Evolutionary conservation across 352 stramenopile species (phyloP), one percentile per base, ranked within the genome.

Genomic region (Phytophthora podocarpi): DNA sequence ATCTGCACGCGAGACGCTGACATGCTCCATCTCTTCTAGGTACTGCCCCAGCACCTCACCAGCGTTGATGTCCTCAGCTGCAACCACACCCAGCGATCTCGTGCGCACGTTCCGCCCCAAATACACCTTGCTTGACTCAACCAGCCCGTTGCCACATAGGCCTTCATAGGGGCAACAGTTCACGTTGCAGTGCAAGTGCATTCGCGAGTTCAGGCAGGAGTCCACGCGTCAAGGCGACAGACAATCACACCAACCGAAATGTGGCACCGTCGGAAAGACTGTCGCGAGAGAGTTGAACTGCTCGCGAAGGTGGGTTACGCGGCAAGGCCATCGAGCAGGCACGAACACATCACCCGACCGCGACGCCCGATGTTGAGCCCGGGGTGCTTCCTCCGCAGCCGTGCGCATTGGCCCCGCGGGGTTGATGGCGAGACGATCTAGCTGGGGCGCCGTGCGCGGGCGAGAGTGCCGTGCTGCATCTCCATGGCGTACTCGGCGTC

Each of bases 141-240:
- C 11, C 3, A 52, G 6, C 1, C 41, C 52, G 40, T 60, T 52
- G 3, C 40, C 41, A 2, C 40, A 52, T 21, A 26, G 20, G 21
- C 52, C 41, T 1, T 43, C 41, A 4, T 23, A 60, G 3, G 21
- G 40, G 8, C 40, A 60, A 16, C 41, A 47, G 6, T 52, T 60
- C 11, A 31, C 7, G 40, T 32, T 60, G 52, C 52, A 61, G 16
- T 27, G 48, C 0, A 58, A 2, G 26, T 49, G n/a, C 36, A 34
- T 49, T 16, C 9, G 7, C 5, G 36, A 28, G 36, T 49, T 48
- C 1, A 16, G 11, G 12, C 36, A 58, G 2, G n/a, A 36, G 2
- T 21, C 49, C 5, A 45, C 23, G 1, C 49, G 26, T 7, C 47
- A 55, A 1, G 47, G 47, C 7, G 47, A 42, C 8, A 13, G 35